Percentiles rank a stretch among this genome's conserved stretches.
Evolutionary conservation across 129 eudicot species (phyloP).

Genomic region (Chrysanthemum seticuspe): DNA sequence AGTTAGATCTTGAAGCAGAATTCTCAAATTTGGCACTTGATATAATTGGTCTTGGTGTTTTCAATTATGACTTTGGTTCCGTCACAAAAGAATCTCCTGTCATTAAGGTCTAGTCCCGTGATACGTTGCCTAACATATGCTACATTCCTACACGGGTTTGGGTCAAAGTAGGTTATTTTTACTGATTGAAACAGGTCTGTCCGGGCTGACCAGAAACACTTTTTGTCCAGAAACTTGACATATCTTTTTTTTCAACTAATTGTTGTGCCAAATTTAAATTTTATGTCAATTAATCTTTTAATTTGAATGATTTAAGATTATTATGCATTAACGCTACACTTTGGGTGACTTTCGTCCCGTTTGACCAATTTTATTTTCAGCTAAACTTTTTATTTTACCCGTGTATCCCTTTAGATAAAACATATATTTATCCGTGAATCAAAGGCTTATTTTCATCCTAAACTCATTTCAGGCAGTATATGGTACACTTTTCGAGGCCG

Average conservation of each 20-base stretch:
- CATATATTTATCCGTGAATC: neutral
- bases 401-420: neutral
- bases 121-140: neutral
- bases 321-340: constrained; percentile 1
- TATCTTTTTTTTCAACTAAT: neutral
- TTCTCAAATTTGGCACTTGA: constrained; percentile 96
- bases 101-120: constrained; percentile 56
- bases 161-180: neutral
- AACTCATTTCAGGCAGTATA: constrained; percentile 75
- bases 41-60: constrained; percentile 95
- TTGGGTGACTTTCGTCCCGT: neutral
- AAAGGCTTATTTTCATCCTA: neutral
- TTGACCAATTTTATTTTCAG: neutral
- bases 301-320: neutral
- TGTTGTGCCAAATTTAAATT: neutral
- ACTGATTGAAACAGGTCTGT: neutral
- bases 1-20: constrained; percentile 95
- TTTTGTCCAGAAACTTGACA: neutral
- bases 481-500: constrained; percentile 99
- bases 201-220: neutral
- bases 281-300: neutral
- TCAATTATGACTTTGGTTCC: constrained; percentile 96
- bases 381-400: neutral
- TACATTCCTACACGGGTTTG: neutral
- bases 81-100: constrained; percentile 99